Evolutionary conservation across 495 filamentous ascomycete species (phyloP).

Genomic region (Delitschia confertaspora): DNA sequence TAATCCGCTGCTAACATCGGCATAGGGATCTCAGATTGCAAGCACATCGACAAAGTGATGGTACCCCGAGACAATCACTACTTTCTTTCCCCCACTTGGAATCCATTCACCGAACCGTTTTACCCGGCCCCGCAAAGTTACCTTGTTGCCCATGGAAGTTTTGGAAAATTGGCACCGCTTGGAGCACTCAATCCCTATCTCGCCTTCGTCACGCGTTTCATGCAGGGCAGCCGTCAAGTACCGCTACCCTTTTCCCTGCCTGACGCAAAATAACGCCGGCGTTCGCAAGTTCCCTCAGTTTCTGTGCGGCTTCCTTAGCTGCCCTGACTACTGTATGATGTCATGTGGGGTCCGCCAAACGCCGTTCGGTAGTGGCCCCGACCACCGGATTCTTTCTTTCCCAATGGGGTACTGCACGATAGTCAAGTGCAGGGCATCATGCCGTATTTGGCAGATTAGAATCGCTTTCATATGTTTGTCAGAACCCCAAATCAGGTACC

Average conservation of each 20-base stretch:
- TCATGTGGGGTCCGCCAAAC: not conserved
- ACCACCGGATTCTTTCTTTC: not conserved
- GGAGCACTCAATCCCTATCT: not conserved
- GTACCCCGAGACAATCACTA: too few species aligned
- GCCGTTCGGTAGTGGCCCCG: not conserved
- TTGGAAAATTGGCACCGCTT: too few species aligned
- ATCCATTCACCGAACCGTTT: too few species aligned
- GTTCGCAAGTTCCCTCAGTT: not conserved
- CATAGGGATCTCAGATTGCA: constrained; percentile 1
- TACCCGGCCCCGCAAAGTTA: not conserved
- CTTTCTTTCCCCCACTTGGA: too few species aligned
- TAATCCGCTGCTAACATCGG: not conserved
- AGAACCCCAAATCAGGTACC: too few species aligned
- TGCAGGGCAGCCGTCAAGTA: not conserved
- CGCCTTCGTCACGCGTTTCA: not conserved
- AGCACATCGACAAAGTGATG: too few species aligned
- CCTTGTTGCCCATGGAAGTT: not conserved
- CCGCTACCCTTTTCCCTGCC: not conserved
- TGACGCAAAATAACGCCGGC: not conserved
- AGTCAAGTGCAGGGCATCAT: too few species aligned
- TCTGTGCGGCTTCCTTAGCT: not conserved
- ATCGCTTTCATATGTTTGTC: too few species aligned
- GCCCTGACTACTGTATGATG: not conserved
- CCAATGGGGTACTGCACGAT: constrained; percentile 1
- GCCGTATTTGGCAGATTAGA: too few species aligned